Conservation (phyloP, 2,329 filamentous ascomycete species). For the Aureobasidium zeae region DNA sequence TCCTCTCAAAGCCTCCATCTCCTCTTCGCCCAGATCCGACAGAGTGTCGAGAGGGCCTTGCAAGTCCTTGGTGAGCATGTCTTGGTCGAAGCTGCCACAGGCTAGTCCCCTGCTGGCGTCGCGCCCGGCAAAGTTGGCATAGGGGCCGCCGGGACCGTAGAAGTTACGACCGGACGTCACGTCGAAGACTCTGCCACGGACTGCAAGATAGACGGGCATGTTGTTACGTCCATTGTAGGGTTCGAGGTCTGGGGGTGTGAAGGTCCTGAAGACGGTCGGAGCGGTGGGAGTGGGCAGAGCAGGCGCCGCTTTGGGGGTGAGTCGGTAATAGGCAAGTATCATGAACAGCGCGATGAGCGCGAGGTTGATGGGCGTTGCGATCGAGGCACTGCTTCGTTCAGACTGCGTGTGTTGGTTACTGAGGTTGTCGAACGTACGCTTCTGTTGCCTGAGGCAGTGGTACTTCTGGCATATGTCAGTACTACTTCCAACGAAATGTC, state of each 20-base stretch:
- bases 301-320: constrained; percentile 35
- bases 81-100: constrained; percentile 84
- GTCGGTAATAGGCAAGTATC: constrained; percentile 49
- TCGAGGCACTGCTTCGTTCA: constrained; percentile 37
- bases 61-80: constrained; percentile 88
- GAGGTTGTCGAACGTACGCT: constrained; percentile 30
- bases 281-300: constrained; percentile 48
- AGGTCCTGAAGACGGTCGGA: constrained; percentile 78
- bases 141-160: constrained; percentile 91
- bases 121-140: constrained; percentile 89
- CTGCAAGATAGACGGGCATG: constrained; percentile 77
- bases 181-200: constrained; percentile 85
- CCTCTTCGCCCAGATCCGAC: constrained; percentile 59
- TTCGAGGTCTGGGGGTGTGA: constrained; percentile 72
- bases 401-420: constrained; percentile 16
- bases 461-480: constrained; percentile 16
- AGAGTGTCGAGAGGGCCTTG: constrained; percentile 73
- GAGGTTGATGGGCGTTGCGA: constrained; percentile 53
- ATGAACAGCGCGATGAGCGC: constrained; percentile 50
- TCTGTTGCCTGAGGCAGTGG: constrained; percentile 30
- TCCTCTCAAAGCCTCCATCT: constrained; percentile 72
- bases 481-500: not conserved
- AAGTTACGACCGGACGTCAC: constrained; percentile 81
- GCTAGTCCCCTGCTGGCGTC: constrained; percentile 85
- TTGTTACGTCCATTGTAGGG: constrained; percentile 71